Conservation (phyloP, 2,329 filamentous ascomycete species). For the Raffaelea arxii region DNA sequence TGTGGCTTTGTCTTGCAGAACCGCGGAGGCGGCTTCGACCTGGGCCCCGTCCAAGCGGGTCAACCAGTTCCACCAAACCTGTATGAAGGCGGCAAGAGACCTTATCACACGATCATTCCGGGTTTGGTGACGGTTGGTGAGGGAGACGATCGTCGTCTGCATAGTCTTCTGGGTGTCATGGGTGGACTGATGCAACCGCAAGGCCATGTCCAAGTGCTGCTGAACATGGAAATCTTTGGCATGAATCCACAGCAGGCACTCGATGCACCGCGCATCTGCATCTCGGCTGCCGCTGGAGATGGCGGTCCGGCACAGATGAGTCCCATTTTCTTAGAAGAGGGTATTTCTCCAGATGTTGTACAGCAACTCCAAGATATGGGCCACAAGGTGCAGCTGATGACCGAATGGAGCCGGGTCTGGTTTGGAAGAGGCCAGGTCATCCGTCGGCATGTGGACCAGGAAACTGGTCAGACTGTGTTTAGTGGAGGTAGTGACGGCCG, state of each 20-base stretch:
- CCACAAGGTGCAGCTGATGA: slow-evolving; percentile 3
- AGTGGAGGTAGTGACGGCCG: slow-evolving; percentile 4
- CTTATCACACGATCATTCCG: slow-evolving; percentile 95
- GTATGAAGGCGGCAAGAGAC: slow-evolving; percentile 69
- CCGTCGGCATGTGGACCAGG: slow-evolving; percentile 3
- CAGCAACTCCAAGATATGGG: slow-evolving; percentile 1
- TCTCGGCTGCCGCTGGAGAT: not conserved
- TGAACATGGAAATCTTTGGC: slow-evolving; percentile 77
- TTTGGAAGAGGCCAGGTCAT: slow-evolving; percentile 5
- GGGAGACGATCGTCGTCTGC: slow-evolving; percentile 21
- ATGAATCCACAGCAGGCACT: slow-evolving; percentile 76
- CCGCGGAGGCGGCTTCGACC: slow-evolving; percentile 74
- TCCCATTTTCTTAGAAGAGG: slow-evolving; percentile 1
- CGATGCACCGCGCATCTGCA: slow-evolving; percentile 53
- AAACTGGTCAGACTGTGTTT: slow-evolving; percentile 1
- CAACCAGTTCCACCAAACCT: no score
- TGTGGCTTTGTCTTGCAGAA: slow-evolving; percentile 91
- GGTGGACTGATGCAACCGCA: slow-evolving; percentile 97
- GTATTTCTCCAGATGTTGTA: not conserved
- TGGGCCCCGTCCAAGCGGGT: slow-evolving; percentile 51
- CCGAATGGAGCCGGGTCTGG: slow-evolving; percentile 2
- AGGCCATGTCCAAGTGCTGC: slow-evolving; percentile 81
- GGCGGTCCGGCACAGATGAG: not conserved
- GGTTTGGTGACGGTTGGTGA: slow-evolving; percentile 64
- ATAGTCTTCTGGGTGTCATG: slow-evolving; percentile 61